Base-by-base conservation (phyloP, 495 filamentous ascomycete genomes). In the Podospora pseudopauciseta region DNA sequence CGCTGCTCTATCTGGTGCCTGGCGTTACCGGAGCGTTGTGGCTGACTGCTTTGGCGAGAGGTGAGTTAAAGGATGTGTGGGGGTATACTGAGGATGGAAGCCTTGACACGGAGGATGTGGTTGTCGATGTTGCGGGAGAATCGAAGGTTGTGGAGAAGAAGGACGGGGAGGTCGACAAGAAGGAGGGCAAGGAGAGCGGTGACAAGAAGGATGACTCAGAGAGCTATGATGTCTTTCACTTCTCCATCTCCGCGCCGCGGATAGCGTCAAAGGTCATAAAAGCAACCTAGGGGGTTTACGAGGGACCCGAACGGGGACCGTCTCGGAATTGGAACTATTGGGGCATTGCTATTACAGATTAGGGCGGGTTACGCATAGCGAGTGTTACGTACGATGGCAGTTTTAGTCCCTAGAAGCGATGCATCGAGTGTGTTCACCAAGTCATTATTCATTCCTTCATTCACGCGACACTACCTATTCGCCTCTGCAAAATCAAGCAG, bases 1-100 rank as follows among this genome's bases (percentile, higher is more conserved):
- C 95, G 13, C 84, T 99, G 55, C 80, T 99, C 7, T 99, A 99
- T 73, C 87, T 99, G 16, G 96, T 98, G 2, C 95, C 95, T 0
- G 88, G 91, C 2, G 93, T 97, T 3, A 75, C 97, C 13, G 81
- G 83, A 13, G 83, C 88, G 2, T 71, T 96, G 11, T 97, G 92
- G 92, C 78, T 87, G n/a, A 94, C 90, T n/a, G 95, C 90, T 5
- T 67, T 88, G 2, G 68, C 85, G 13, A 86, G 88, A 54, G 88
- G 91, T 3, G 93, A 97, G 70, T 32, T 92, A 13, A 79, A 75
- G 28, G 76, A 86, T 28, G 90, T 98, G 88, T 96, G 90, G 90
- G 80, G 81, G 4, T 99, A 93, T 72, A 91, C 86, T 5, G 95
- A 98, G 71, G 89, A 88, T 65, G 83, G 83, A n/a, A 81, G 77